A percentile compares a stretch with the other conserved stretches of the same genome.
Evolutionary conservation across 140 eudicot genomes (phyloP).

Genomic region (Bidens hawaiensis): DNA sequence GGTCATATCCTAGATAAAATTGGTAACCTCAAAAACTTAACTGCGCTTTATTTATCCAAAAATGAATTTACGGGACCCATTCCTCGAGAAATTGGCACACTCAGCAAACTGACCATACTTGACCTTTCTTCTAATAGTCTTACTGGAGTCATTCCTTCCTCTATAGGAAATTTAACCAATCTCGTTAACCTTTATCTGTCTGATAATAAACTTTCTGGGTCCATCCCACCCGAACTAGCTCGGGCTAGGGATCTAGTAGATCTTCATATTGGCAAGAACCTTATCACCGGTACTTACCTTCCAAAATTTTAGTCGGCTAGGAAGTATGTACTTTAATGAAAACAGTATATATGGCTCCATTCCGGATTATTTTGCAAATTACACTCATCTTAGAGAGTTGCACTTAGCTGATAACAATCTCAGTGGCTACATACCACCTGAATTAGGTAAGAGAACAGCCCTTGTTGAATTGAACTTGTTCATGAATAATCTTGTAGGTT

Average conservation of each 20-base stretch:
- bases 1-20: constrained; percentile 8
- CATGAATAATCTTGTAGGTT: neutral
- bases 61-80: constrained; percentile 18
- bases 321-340: neutral
- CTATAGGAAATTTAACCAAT: neutral
- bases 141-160: neutral
- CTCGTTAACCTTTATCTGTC: neutral
- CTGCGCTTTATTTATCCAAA: neutral
- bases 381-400: neutral
- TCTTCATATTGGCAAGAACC: neutral
- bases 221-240: constrained; percentile 19
- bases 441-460: neutral
- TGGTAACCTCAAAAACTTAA: constrained; percentile 24
- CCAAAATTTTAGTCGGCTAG: neutral
- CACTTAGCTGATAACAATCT: neutral
- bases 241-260: neutral
- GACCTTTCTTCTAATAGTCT: neutral
- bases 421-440: neutral
- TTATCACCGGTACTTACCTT: constrained; percentile 10
- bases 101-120: too few relatives aligned
- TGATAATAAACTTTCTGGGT: constrained; percentile 6
- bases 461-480: neutral
- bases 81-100: too few relatives aligned
- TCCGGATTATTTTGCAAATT: constrained; percentile 11
- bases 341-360: constrained; percentile 25